Conservation (phyloP, 2,329 filamentous ascomycete genomes). For the Cladosporium sp. region DNA sequence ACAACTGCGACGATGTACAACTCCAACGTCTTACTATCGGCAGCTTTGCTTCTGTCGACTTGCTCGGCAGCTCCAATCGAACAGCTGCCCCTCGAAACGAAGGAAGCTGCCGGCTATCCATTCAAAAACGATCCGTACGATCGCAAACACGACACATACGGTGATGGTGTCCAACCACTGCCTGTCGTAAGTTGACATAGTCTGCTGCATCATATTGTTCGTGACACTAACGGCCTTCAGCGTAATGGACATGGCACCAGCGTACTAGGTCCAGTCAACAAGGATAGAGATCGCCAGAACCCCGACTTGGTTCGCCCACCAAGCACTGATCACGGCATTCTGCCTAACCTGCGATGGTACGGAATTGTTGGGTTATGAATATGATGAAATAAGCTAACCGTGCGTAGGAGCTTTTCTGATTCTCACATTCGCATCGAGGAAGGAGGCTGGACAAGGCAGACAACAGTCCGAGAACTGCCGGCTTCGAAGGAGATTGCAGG, state of each 20-base stretch:
- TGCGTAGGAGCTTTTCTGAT: slow-evolving; percentile 44
- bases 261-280: slow-evolving; percentile 70
- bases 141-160: slow-evolving; percentile 60
- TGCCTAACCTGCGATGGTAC: slow-evolving; percentile 70
- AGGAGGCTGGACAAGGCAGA: slow-evolving; percentile 75
- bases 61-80: slow-evolving; percentile 15
- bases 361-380: not conserved
- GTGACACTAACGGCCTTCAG: slow-evolving; percentile 19
- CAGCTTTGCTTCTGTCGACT: slow-evolving; percentile 13
- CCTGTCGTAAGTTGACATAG: slow-evolving; percentile 47
- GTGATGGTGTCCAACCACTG: slow-evolving; percentile 61
- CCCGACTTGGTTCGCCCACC: slow-evolving; percentile 72
- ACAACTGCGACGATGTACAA: not conserved
- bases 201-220: not conserved
- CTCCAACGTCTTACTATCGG: slow-evolving; percentile 9
- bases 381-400: not conserved
- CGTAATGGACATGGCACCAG: slow-evolving; percentile 55
- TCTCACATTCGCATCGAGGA: slow-evolving; percentile 58
- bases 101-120: not conserved
- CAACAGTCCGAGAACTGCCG: slow-evolving; percentile 64
- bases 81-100: slow-evolving; percentile 5
- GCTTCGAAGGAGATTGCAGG: slow-evolving; percentile 70
- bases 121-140: slow-evolving; percentile 62
- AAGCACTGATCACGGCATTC: slow-evolving; percentile 69
- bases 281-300: slow-evolving; percentile 65